Evolutionary conservation across 306 rosid genomes (phyloP), one percentile per base, ranked within the genome.

Genomic region (Betula pendula): DNA sequence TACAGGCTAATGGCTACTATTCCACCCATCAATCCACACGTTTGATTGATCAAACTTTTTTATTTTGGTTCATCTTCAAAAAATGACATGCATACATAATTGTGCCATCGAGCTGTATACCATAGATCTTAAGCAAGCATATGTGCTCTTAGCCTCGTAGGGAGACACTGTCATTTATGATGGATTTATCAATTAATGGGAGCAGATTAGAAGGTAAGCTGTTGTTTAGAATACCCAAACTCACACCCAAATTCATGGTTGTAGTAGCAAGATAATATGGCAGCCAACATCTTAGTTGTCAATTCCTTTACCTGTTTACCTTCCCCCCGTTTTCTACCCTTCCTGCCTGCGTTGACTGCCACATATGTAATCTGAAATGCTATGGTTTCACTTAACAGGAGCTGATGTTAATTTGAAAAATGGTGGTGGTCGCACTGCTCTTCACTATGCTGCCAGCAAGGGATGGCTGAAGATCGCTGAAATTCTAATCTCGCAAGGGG

Each of bases 381-480:
- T 79, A 45, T 68, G 43, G 25, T 59, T 77, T 72, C n/a, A 68
- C 25, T 76, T 70, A 15, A 77, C 81, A 95, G 98, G 93, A 76
- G 97, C 96, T 81, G 90, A 90, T 88, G 88, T 88, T 76, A 90
- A 92, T 87, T 22, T 88, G 69, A 89, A 83, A 85, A 92, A 92
- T 65, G 7, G 62, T 25, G 93, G 98, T 8, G 97, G 97, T 53
- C 92, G 96, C 45, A 82, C 95, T 75, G 96, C 98, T 70, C 93
- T 95, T 87, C 97, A 95, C 77, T 95, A 95, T 83, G 97, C 93
- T 49, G 93, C 96, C 60, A 95, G 97, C 81, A 95, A 95, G 79
- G 98, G 97, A 12, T 75, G 93, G 97, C 19, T 82, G 79, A 79
- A 92, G 90, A 85, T 92, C 81, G 96, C 97, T 62, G 90, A 88